A percentile compares a stretch with the other conserved stretches of the same genome.
Conservation (phyloP, 2,329 filamentous ascomycete genomes). For the Colletotrichum neosansevieriae region DNA sequence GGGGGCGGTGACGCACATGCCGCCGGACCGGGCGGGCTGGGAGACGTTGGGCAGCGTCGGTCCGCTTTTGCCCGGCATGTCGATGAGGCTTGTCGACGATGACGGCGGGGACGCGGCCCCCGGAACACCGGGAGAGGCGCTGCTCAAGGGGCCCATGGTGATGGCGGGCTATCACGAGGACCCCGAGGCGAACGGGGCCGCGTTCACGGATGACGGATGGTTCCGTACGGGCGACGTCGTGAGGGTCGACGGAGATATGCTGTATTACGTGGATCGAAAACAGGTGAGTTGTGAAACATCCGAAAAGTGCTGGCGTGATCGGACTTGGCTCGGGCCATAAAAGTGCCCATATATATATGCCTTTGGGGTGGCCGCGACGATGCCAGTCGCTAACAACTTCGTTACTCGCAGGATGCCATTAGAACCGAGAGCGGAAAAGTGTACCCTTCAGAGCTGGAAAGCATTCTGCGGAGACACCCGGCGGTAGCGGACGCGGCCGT, state of each 20-base stretch:
- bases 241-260: slow-evolving; percentile 9
- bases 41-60: slow-evolving; percentile 10
- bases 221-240: slow-evolving; percentile 26
- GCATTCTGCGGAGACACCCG: background rate
- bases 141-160: slow-evolving; percentile 15
- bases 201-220: slow-evolving; percentile 28
- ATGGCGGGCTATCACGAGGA: slow-evolving; percentile 23
- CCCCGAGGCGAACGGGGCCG: slow-evolving; percentile 7
- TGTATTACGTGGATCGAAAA: slow-evolving; percentile 24
- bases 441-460: background rate
- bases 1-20: slow-evolving; percentile 19
- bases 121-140: slow-evolving; percentile 13
- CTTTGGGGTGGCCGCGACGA: too few species aligned
- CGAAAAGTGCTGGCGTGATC: too few species aligned
- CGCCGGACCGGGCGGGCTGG: slow-evolving; percentile 1
- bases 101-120: slow-evolving; percentile 3
- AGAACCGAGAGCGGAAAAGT: background rate
- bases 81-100: slow-evolving; percentile 15
- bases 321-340: background rate
- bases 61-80: background rate
- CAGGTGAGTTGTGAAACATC: background rate
- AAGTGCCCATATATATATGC: background rate
- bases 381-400: background rate
- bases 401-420: background rate
- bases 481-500: background rate